Evolutionary conservation across 139 green algal genomes (phyloP).

Genomic region (Chlamydomonas sp.): DNA sequence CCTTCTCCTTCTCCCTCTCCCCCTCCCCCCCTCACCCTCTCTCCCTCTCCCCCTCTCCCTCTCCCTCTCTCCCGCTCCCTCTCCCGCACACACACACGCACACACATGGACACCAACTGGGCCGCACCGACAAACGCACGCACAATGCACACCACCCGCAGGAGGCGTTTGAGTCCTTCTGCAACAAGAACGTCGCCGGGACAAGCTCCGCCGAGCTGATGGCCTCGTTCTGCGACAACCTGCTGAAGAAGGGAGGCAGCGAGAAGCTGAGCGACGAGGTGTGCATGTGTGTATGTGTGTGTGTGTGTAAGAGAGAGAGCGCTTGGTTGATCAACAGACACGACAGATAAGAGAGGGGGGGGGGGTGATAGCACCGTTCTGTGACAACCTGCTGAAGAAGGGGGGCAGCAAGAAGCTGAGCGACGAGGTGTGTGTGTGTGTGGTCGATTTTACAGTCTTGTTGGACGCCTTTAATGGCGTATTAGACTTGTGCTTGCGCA

Average conservation of each 20-base stretch:
- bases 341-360: too few relatives aligned
- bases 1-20: background rate
- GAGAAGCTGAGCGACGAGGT: conserved; percentile 79
- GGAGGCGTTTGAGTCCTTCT: conserved; percentile 98
- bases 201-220: conserved; percentile 90
- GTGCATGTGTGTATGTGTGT: too few relatives aligned
- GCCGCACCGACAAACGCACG: too few relatives aligned
- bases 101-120: too few relatives aligned
- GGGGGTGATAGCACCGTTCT: conserved; percentile 98
- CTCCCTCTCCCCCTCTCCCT: background rate
- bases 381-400: conserved; percentile 95
- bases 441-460: too few relatives aligned
- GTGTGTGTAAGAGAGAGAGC: too few relatives aligned
- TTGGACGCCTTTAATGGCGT: too few relatives aligned
- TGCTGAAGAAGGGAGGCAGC: conserved; percentile 86
- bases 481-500: too few relatives aligned
- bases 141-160: conserved; percentile 75
- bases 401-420: conserved; percentile 80
- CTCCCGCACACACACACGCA: too few relatives aligned
- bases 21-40: background rate
- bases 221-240: conserved; percentile 93
- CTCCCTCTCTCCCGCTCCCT: too few relatives aligned
- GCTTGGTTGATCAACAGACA: too few relatives aligned
- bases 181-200: conserved; percentile 89
- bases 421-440: too few relatives aligned